Evolutionary conservation across 352 stramenopile genomes (phyloP).

Genomic region (Phytopythium chamaehyphon): DNA sequence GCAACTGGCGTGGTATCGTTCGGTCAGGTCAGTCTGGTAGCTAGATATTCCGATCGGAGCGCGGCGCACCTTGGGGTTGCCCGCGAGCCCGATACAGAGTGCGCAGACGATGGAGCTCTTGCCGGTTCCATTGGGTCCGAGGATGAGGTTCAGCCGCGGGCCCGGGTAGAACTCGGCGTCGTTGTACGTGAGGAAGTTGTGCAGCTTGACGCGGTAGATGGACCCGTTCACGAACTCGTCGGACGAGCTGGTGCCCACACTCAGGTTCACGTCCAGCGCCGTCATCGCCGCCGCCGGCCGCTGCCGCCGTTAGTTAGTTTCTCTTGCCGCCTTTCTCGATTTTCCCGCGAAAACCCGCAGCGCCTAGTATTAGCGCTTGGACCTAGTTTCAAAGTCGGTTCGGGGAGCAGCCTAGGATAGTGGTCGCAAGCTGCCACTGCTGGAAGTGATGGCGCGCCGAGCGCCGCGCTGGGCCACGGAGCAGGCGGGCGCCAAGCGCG

Average conservation of each 20-base stretch:
- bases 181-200: conserved; percentile 95
- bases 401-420: no score
- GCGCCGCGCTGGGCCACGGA: conserved; percentile 9
- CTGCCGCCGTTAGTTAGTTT: no score
- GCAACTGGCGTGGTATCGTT: conserved; percentile 31
- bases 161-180: conserved; percentile 89
- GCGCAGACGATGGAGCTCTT: conserved; percentile 96
- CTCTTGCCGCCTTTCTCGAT: no score
- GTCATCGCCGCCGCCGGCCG: conserved; percentile 7
- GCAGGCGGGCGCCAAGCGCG: conserved; percentile 9
- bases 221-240: conserved; percentile 82
- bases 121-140: conserved; percentile 96
- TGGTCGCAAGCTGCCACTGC: not conserved
- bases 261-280: conserved; percentile 19
- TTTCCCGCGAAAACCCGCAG: no score
- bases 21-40: not conserved
- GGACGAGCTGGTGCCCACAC: conserved; percentile 20
- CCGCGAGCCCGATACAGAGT: conserved; percentile 95
- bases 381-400: no score
- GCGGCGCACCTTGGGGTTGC: conserved; percentile 80
- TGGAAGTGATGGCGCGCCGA: not conserved
- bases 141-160: conserved; percentile 96
- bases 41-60: not conserved
- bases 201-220: conserved; percentile 89
- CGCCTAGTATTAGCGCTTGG: no score